A percentile compares a stretch with the other conserved stretches of the same genome.
Conservation (phyloP, 1,284 basidiomycete species). For the Kwoniella shivajii region DNA sequence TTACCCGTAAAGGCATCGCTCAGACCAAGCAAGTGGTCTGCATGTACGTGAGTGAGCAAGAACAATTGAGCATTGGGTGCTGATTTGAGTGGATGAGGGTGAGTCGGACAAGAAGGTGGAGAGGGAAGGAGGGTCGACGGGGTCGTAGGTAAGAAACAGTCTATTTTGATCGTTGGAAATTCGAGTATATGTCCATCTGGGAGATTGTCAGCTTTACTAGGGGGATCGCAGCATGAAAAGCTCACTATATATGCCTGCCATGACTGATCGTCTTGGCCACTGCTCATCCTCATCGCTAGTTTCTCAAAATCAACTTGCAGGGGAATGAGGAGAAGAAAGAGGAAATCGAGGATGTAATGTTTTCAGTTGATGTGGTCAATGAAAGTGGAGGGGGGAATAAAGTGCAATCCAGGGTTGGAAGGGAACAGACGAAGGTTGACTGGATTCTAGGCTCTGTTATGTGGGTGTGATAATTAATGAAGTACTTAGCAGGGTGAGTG, state of each 20-base stretch:
- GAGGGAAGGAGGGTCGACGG: conserved; percentile 22
- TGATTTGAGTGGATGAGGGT: conserved; percentile 32
- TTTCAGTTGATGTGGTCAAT: neutral
- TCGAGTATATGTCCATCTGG: conserved; percentile 52
- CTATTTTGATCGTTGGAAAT: conserved; percentile 73
- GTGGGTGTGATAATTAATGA: no score
- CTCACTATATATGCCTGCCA: conserved; percentile 46
- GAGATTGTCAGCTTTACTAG: neutral
- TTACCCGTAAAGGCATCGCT: conserved; percentile 46
- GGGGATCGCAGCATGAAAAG: neutral
- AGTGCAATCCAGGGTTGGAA: no score
- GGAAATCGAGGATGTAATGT: neutral
- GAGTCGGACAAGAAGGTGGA: conserved; percentile 5
- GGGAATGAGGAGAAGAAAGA: neutral
- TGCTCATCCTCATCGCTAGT: neutral
- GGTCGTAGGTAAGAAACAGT: conserved; percentile 63
- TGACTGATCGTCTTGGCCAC: neutral
- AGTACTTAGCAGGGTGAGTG: no score
- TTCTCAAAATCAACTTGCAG: no score
- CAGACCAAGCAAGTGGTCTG: conserved; percentile 64
- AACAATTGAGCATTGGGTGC: conserved; percentile 63
- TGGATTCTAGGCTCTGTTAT: neutral
- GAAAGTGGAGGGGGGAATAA: neutral
- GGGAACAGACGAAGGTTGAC: neutral
- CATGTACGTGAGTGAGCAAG: conserved; percentile 79